Conservation (phyloP, 495 filamentous ascomycete genomes). For the Penicillium daleae region DNA sequence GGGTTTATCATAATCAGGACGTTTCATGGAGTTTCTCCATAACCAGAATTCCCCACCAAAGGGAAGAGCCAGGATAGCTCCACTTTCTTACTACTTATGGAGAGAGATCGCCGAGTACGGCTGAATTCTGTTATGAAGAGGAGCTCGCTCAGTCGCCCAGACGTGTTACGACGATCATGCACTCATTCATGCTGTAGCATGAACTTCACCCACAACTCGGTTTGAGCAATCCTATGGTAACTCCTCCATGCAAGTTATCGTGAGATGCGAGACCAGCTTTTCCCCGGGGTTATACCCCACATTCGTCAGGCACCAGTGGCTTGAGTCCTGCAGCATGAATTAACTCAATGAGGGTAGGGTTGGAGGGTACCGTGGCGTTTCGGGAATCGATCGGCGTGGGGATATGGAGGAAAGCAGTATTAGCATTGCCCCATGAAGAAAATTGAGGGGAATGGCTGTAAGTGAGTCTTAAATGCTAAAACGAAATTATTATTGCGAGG, state of each 20-base stretch:
- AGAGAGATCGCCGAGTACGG: background rate
- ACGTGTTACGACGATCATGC: background rate
- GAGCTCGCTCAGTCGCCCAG: background rate
- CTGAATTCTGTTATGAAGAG: conserved; percentile 11
- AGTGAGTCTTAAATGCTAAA: background rate
- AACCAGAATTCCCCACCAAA: background rate
- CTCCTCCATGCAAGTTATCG: too few relatives aligned
- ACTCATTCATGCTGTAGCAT: background rate
- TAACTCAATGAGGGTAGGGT: background rate
- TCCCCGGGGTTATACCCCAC: background rate
- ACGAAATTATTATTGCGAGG: too few relatives aligned
- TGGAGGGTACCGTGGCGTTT: conserved; percentile 25
- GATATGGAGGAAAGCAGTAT: background rate
- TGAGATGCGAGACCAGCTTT: background rate
- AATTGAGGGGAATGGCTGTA: too few relatives aligned
- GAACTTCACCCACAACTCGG: background rate
- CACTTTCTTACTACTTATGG: background rate
- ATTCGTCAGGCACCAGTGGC: conserved; percentile 22
- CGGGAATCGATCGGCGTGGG: conserved; percentile 28
- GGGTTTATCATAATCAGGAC: background rate
- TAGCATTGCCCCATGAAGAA: background rate
- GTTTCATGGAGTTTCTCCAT: background rate
- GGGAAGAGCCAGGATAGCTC: background rate
- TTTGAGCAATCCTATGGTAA: too few relatives aligned
- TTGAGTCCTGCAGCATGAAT: conserved; percentile 7